Evolutionary conservation across 2,329 filamentous ascomycete species (phyloP), one percentile per base, ranked within the genome.

Genomic region (Neoarthrinium moseri): DNA sequence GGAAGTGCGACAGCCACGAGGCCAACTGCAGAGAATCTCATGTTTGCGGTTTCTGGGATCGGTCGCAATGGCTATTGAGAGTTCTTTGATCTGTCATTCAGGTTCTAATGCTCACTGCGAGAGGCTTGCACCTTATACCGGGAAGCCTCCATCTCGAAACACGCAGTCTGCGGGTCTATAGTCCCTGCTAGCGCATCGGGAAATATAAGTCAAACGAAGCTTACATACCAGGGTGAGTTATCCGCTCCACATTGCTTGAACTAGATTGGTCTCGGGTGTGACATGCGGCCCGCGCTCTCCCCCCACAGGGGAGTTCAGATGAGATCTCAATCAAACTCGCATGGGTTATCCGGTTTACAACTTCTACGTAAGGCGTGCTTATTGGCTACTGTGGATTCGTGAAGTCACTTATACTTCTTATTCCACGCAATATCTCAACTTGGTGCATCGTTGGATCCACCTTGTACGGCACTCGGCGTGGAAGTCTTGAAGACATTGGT

Each of bases 181-280:
- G 17, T 23, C 39, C 26, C 18, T 43, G 29, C 39, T 43, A 30
- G 29, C 29, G 27, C 13, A 33, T 43, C 39, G 39, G 39, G 29
- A 21, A 43, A 32, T 43, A 34, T 33, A 43, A 18, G 39, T 43
- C 26, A 43, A 43, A 43, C 39, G 33, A 43, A 43, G 39, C 27
- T 43, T 43, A 43, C 33, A 43, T 17, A 23, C 27, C 27, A 21
- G 39, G 39, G 21, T 34, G 7, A 24, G 17, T 2, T 24, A 24
- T 33, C 27, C 8, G 8, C 26, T 43, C 39, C 39, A 43, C 39
- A 6, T 11, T 43, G 39, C 27, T 17, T 32, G 39, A 34, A n/a
- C 39, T 43, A 43, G n/a, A 43, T 43, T 32, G 26, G n/a, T 13
- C 20, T 24, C 26, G 8, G 26, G 26, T 29, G n/a, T n/a, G 26